Evolutionary conservation across 352 stramenopile genomes (phyloP), one percentile per base, ranked within the genome.

Genomic region (Pythium coloratum): DNA sequence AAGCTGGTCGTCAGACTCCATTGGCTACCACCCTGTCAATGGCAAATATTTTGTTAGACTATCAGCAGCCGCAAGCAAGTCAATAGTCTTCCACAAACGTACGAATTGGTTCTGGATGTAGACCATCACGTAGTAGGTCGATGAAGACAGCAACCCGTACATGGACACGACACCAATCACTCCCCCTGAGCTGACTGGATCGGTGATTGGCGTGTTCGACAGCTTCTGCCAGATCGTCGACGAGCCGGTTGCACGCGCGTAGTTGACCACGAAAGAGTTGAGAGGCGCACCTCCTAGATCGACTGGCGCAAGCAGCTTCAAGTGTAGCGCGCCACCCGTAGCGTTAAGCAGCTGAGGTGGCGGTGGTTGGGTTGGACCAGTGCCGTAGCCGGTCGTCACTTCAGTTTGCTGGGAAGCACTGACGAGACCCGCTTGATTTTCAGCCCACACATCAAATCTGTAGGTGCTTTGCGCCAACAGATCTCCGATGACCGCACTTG

Each of bases 321-420:
- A 49, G 53, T 77, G 55, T 14, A 88, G 46, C 6, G 80, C 67
- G 16, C 81, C 81, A 38, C 81, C 81, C 6, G 77, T 88, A 7
- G 81, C 74, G 0, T 64, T 64, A 9, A 76, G 16, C n/a, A 88
- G 59, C 6, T 54, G 7, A 12, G 76, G 74, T 3, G 40, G 42
- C 18, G 74, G 76, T 3, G 77, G 69, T 28, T 54, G 66, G 3
- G 40, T 44, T 10, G 81, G 77, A 10, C 20, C 5, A 4, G 67
- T 65, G 14, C 24, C 36, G 9, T 4, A 13, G 24, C 36, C 14
- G 28, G 81, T 88, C 12, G 32, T 56, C 0, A 28, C 51, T 18
- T 36, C 49, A 0, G 75, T 30, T 46, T 13, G 64, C 0, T 5
- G 26, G 26, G 42, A 6, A 18, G 33, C 20, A 8, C 77, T 64